A percentile compares a stretch with the other conserved stretches of the same genome.
phyloP scores from a whole-genome alignment of 2,329 filamentous ascomycete genomes.

The Knoxdaviesia proteae region DNA sequence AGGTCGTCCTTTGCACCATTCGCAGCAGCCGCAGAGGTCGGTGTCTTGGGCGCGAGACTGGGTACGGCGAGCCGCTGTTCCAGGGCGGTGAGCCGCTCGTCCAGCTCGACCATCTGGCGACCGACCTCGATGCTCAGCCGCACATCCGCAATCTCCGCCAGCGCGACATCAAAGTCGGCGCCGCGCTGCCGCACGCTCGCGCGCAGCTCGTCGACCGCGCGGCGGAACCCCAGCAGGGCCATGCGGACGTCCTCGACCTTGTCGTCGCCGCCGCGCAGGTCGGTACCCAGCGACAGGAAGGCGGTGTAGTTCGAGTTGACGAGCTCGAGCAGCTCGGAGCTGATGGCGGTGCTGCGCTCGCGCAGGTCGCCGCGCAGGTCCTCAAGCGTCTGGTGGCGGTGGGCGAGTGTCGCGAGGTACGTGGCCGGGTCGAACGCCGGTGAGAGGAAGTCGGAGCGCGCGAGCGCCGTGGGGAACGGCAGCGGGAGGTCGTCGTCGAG shows the following conservation, averaged over 20 bases:
- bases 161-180: conserved; percentile 37
- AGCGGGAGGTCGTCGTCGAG: conserved; percentile 46
- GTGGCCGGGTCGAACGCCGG: conserved; percentile 56
- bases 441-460: conserved; percentile 62
- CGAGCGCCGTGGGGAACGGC: conserved; percentile 72
- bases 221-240: conserved; percentile 63
- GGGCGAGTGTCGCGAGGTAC: conserved; percentile 59
- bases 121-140: conserved; percentile 40
- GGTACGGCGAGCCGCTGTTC: conserved; percentile 42
- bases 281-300: conserved; percentile 65
- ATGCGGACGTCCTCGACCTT: conserved; percentile 79
- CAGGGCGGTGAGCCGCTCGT: conserved; percentile 38
- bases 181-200: conserved; percentile 41
- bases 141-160: conserved; percentile 46
- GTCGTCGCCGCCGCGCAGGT: conserved; percentile 73
- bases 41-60: conserved; percentile 10
- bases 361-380: conserved; percentile 76
- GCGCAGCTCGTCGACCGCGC: conserved; percentile 60
- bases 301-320: conserved; percentile 91
- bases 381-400: conserved; percentile 88
- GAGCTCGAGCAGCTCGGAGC: conserved; percentile 73
- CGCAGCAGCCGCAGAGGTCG: background rate
- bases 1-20: conserved; percentile 2
- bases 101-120: conserved; percentile 43
- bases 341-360: conserved; percentile 57